Conservation (phyloP, 331 rosid genomes). For the Rhamnella rubrinervis region DNA sequence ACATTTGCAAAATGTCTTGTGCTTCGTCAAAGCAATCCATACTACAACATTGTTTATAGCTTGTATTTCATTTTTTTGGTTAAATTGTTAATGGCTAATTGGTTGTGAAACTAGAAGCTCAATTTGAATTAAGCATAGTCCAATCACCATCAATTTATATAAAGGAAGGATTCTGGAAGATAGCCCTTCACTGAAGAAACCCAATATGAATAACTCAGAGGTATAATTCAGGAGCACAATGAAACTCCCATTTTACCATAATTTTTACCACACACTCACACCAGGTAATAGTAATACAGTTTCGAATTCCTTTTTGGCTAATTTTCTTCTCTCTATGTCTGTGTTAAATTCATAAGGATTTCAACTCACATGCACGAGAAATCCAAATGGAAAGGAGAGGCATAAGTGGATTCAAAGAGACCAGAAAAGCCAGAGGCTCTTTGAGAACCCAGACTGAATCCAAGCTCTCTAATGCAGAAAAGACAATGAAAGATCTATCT, state of each 20-base stretch:
- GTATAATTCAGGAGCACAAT: conserved; percentile 34
- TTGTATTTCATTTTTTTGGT: too few species aligned
- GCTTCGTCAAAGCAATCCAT: too few species aligned
- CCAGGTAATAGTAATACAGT: neutral
- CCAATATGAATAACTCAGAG: conserved; percentile 41
- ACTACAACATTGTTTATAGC: too few species aligned
- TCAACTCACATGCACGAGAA: conserved; percentile 57
- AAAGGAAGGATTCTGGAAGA: conserved; percentile 48
- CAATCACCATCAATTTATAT: conserved; percentile 30
- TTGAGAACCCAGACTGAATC: conserved; percentile 51
- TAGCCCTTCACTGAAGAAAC: conserved; percentile 41
- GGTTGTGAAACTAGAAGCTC: too few species aligned
- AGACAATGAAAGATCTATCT: conserved; percentile 44
- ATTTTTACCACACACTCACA: neutral
- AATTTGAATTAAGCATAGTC: too few species aligned
- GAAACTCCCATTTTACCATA: conserved; percentile 7
- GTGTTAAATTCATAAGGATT: conserved; percentile 22
- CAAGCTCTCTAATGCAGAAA: conserved; percentile 49
- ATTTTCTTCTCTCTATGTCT: neutral
- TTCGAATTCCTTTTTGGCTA: neutral
- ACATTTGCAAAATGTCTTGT: too few species aligned
- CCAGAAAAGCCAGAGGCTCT: conserved; percentile 47
- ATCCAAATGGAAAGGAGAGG: conserved; percentile 53
- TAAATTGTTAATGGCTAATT: too few species aligned
- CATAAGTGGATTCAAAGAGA: conserved; percentile 49